phyloP scores from a whole-genome alignment of 2,329 filamentous ascomycete genomes.

The Emericellopsis atlantica region DNA sequence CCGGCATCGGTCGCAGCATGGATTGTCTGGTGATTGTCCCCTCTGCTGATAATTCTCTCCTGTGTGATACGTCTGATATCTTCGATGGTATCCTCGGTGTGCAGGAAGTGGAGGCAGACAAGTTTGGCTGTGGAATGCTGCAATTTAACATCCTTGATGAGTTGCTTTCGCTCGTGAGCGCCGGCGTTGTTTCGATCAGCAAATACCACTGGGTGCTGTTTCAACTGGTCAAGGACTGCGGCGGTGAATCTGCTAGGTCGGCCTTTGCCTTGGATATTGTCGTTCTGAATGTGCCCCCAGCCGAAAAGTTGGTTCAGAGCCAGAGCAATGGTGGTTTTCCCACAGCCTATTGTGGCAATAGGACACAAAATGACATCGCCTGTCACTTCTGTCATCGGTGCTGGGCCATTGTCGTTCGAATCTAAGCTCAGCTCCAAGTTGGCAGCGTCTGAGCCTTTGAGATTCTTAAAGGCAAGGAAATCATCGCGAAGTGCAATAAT shows the following conservation, averaged over 20 bases:
- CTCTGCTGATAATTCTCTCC: slow-evolving; percentile 67
- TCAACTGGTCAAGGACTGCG: slow-evolving; percentile 52
- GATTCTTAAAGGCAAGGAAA: slow-evolving; percentile 70
- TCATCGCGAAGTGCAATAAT: slow-evolving; percentile 86
- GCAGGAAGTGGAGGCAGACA: slow-evolving; percentile 80
- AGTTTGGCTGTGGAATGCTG: slow-evolving; percentile 54
- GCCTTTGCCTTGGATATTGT: slow-evolving; percentile 75
- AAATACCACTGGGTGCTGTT: slow-evolving; percentile 59
- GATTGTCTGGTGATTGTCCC: slow-evolving; percentile 97
- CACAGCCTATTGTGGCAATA: slow-evolving; percentile 87
- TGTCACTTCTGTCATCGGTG: slow-evolving; percentile 39
- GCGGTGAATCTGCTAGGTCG: slow-evolving; percentile 70
- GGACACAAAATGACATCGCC: slow-evolving; percentile 73
- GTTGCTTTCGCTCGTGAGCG: slow-evolving; percentile 73
- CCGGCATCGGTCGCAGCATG: slow-evolving; percentile 62
- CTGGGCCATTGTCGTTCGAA: slow-evolving; percentile 24
- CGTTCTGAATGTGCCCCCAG: slow-evolving; percentile 93
- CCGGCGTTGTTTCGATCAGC: slow-evolving; percentile 94
- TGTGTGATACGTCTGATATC: slow-evolving; percentile 64
- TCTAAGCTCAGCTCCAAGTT: slow-evolving; percentile 47
- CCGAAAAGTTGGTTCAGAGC: slow-evolving; percentile 72
- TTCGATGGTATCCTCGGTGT: slow-evolving; percentile 63
- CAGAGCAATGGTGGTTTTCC: slow-evolving; percentile 85
- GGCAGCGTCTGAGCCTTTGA: slow-evolving; percentile 84
- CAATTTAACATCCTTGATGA: slow-evolving; percentile 64